Conservation (phyloP, 1,284 basidiomycete genomes). For the Sutorius eximius region DNA sequence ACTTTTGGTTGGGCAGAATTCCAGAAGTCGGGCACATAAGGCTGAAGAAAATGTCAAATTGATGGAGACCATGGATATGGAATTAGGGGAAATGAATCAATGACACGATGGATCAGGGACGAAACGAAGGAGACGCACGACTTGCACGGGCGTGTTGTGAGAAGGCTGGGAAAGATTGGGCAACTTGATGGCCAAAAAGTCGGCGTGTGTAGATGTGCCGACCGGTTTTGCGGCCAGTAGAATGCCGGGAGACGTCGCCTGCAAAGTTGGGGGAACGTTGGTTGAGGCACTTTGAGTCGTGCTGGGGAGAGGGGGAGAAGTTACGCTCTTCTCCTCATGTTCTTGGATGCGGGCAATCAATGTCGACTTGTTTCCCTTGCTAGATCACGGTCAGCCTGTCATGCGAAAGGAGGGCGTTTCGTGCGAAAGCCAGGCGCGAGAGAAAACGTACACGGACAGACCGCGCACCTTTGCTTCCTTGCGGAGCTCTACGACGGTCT, state of each 20-base stretch:
- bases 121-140: slow-evolving; percentile 47
- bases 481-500: slow-evolving; percentile 60
- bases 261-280: slow-evolving; percentile 23
- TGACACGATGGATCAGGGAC: background rate
- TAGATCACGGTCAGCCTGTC: slow-evolving; percentile 28
- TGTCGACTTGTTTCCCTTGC: slow-evolving; percentile 59
- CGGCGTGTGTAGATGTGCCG: slow-evolving; percentile 20
- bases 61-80: background rate
- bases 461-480: slow-evolving; percentile 66
- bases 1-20: slow-evolving; percentile 50
- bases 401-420: background rate
- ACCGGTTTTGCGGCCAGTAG: slow-evolving; percentile 31
- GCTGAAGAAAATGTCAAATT: slow-evolving; percentile 42
- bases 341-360: slow-evolving; percentile 56
- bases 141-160: slow-evolving; percentile 49
- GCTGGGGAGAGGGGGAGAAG: slow-evolving; percentile 14
- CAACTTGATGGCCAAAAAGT: slow-evolving; percentile 51
- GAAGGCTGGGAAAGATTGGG: slow-evolving; percentile 52
- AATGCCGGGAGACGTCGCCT: slow-evolving; percentile 39
- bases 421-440: background rate
- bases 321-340: slow-evolving; percentile 40
- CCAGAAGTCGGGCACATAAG: slow-evolving; percentile 74
- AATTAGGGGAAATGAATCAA: background rate
- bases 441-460: slow-evolving; percentile 54
- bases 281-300: slow-evolving; percentile 38